Percentiles rank a stretch among this genome's conserved stretches.
These are phyloP conservation scores for Paracorniculantispora psalliotae DNA, from an alignment of 2,329 filamentous ascomycete species.

Conservation along the genomic window DNA sequence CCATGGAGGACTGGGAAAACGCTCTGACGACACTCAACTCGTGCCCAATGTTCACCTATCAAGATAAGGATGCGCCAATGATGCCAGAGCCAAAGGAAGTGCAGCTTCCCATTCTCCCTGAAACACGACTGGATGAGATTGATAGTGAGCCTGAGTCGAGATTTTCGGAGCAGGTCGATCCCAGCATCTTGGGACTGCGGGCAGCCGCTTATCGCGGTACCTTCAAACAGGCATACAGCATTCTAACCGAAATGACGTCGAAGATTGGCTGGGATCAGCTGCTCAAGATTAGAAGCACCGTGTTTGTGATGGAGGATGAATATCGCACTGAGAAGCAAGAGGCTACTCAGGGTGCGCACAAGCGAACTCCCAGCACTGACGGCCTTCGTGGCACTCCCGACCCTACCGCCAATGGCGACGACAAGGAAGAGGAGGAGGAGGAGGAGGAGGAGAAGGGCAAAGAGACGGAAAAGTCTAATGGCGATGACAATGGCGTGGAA, in stretches of 20 bases:
- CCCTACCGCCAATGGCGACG: slow-evolving; percentile 45
- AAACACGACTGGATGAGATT: slow-evolving; percentile 91
- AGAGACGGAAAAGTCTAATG: slow-evolving; percentile 34
- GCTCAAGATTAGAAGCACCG: slow-evolving; percentile 87
- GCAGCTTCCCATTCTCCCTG: slow-evolving; percentile 77
- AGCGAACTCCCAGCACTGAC: slow-evolving; percentile 74
- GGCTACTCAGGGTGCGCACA: slow-evolving; percentile 42
- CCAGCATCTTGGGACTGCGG: slow-evolving; percentile 77
- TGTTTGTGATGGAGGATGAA: slow-evolving; percentile 99
- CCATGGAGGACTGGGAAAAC: slow-evolving; percentile 93
- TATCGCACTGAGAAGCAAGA: slow-evolving; percentile 85
- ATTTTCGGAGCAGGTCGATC: slow-evolving; percentile 80
- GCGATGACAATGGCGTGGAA: slow-evolving; percentile 50
- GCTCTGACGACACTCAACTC: slow-evolving; percentile 94
- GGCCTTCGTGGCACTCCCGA: slow-evolving; percentile 68
- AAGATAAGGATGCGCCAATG: slow-evolving; percentile 91
- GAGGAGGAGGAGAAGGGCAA: slow-evolving; percentile 33
- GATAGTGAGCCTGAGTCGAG: slow-evolving; percentile 82
- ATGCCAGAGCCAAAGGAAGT: slow-evolving; percentile 92
- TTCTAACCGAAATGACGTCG: slow-evolving; percentile 91
- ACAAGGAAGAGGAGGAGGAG: slow-evolving; percentile 31
- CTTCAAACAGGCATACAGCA: slow-evolving; percentile 88
- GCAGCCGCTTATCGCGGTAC: slow-evolving; percentile 91
- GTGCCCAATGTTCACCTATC: slow-evolving; percentile 99
- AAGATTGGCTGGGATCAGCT: slow-evolving; percentile 98